These are phyloP conservation scores for Pichia sp. DNA, from an alignment of 1,139 yeast species.

Conservation along the genomic window DNA sequence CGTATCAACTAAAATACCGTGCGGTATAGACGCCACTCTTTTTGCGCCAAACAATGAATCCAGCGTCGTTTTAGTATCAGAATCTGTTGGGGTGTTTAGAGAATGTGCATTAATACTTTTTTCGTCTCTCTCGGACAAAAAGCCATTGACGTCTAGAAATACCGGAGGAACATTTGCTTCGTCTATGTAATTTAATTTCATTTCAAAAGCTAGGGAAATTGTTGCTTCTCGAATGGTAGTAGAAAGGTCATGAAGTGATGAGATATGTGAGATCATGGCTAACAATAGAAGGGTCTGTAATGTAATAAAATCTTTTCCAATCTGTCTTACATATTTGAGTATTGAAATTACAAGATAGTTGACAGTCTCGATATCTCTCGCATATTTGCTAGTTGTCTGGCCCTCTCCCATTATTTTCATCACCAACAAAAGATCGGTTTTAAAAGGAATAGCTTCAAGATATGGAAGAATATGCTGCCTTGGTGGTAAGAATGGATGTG, in stretches of 20 bases:
- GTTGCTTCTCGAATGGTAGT: constrained; percentile 38
- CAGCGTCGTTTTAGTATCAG: constrained; percentile 17
- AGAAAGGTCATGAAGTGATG: constrained; percentile 44
- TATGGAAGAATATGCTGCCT: constrained; percentile 33
- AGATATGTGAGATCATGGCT: constrained; percentile 43
- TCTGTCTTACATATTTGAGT: constrained; percentile 35
- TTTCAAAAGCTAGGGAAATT: constrained; percentile 35
- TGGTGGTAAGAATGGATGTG: constrained; percentile 46
- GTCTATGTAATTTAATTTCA: constrained; percentile 39
- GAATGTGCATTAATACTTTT: constrained; percentile 1
- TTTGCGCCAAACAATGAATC: constrained; percentile 26
- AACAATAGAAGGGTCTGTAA: constrained; percentile 39
- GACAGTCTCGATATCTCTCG: constrained; percentile 37
- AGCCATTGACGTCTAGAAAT: constrained; percentile 33
- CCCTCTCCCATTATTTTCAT: constrained; percentile 48
- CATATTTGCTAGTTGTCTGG: constrained; percentile 33
- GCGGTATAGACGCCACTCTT: constrained; percentile 31
- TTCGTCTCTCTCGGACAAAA: constrained; percentile 21
- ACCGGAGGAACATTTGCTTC: constrained; percentile 22
- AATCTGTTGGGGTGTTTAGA: constrained; percentile 22
- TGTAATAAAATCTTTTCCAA: constrained; percentile 40
- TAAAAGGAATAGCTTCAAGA: constrained; percentile 33
- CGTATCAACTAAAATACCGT: constrained; percentile 31
- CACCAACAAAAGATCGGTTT: constrained; percentile 39
- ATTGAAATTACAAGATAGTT: constrained; percentile 37